phyloP scores from a whole-genome alignment of 2,329 filamentous ascomycete species.

The Arthroderma uncinatum region DNA sequence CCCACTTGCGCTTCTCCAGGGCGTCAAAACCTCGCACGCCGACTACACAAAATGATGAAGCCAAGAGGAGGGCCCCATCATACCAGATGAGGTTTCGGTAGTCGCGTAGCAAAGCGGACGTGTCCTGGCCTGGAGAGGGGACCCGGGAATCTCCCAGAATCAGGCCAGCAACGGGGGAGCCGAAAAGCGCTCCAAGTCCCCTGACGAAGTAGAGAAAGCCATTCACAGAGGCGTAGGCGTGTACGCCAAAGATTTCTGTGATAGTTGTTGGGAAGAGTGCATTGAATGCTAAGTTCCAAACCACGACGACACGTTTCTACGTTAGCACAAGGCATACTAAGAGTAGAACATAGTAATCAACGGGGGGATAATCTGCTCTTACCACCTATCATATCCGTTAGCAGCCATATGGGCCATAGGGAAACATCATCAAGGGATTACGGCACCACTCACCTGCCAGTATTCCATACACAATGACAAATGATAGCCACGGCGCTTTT shows the following conservation, averaged over 20 bases:
- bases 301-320: not conserved
- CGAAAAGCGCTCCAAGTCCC: constrained; percentile 29
- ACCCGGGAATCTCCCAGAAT: constrained; percentile 12
- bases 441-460: constrained; percentile 8
- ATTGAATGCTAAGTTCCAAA: constrained; percentile 8
- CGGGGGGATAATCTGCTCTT: not conserved
- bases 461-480: constrained; percentile 13
- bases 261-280: constrained; percentile 32
- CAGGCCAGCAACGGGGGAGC: constrained; percentile 27
- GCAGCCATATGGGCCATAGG: not conserved
- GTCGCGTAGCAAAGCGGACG: constrained; percentile 2
- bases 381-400: not conserved
- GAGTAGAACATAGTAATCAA: too few relatives aligned
- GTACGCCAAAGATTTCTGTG: constrained; percentile 31
- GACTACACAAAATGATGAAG: constrained; percentile 18
- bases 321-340: not conserved
- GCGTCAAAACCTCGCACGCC: constrained; percentile 18
- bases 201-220: constrained; percentile 32
- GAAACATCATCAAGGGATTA: too few relatives aligned
- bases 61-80: constrained; percentile 18
- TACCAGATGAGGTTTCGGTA: constrained; percentile 18
- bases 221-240: constrained; percentile 30
- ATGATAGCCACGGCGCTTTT: constrained; percentile 9
- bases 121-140: constrained; percentile 6
- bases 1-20: constrained; percentile 16